Percentiles rank a stretch among this genome's conserved stretches.
Evolutionary conservation across 345 rosid species (phyloP).

Genomic region (Hibiscus trionum): DNA sequence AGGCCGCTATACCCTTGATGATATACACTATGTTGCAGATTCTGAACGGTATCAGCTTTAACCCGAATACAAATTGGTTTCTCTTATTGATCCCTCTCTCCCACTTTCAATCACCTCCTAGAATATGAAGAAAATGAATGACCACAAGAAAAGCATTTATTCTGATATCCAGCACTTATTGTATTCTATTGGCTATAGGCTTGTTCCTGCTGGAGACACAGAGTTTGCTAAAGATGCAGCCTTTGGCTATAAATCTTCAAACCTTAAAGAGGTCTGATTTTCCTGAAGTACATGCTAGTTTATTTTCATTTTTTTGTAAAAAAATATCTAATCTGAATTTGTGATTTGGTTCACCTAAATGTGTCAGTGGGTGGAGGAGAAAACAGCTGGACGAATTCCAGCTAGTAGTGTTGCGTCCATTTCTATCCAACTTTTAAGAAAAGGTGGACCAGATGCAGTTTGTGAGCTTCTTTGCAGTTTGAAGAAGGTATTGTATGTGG

Average conservation of each 20-base stretch:
- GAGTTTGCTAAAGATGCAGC: slow-evolving; percentile 96
- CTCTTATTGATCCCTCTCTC: background rate
- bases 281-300: slow-evolving; percentile 4
- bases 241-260: slow-evolving; percentile 88
- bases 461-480: slow-evolving; percentile 66
- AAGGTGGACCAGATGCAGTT: slow-evolving; percentile 90
- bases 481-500: slow-evolving; percentile 49
- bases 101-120: background rate
- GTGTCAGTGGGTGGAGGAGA: slow-evolving; percentile 90
- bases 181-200: slow-evolving; percentile 35
- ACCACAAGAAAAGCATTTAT: background rate
- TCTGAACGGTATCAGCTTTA: slow-evolving; percentile 48
- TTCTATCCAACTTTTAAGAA: slow-evolving; percentile 70
- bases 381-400: slow-evolving; percentile 60
- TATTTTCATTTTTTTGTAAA: background rate
- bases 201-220: slow-evolving; percentile 91
- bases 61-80: background rate
- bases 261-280: slow-evolving; percentile 63
- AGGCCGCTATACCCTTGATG: slow-evolving; percentile 86
- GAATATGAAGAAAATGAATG: background rate
- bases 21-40: slow-evolving; percentile 90
- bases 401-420: slow-evolving; percentile 65
- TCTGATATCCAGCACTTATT: slow-evolving; percentile 12
- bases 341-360: slow-evolving; percentile 12
- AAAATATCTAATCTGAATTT: slow-evolving; percentile 9